Conservation (phyloP, 106 monocot genomes). For the Ottelia alismoides region DNA sequence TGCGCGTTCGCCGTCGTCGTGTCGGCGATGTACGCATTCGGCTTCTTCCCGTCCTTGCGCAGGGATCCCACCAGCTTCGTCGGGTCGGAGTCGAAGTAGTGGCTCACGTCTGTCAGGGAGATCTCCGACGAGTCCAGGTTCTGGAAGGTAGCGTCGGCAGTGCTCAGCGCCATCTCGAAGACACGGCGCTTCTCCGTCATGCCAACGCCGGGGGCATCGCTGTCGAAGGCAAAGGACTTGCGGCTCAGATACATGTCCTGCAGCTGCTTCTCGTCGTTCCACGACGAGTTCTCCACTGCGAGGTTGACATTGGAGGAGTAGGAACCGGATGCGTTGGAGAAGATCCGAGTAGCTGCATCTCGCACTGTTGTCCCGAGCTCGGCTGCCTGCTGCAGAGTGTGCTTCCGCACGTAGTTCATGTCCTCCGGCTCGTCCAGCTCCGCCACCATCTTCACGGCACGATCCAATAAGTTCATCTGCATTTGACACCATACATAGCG, state of each 20-base stretch:
- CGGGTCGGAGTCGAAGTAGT: slow-evolving; percentile 81
- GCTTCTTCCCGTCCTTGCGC: slow-evolving; percentile 57
- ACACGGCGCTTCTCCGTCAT: slow-evolving; percentile 63
- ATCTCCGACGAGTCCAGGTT: slow-evolving; percentile 85
- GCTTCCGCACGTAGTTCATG: slow-evolving; percentile 62
- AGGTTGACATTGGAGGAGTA: slow-evolving; percentile 85
- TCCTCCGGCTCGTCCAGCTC: slow-evolving; percentile 71
- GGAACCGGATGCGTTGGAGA: slow-evolving; percentile 75
- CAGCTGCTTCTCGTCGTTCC: slow-evolving; percentile 80
- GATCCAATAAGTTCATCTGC: slow-evolving; percentile 77
- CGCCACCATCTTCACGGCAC: slow-evolving; percentile 76
- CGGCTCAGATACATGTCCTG: slow-evolving; percentile 88
- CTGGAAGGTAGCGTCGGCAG: slow-evolving; percentile 80
- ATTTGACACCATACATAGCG: no score
- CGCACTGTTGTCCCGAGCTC: slow-evolving; percentile 45
- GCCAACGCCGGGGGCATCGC: slow-evolving; percentile 63
- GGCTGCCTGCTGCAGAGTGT: slow-evolving; percentile 50
- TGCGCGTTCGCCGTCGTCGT: slow-evolving; percentile 83
- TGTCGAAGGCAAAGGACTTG: slow-evolving; percentile 73
- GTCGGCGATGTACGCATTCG: slow-evolving; percentile 58
- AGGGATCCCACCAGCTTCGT: slow-evolving; percentile 59
- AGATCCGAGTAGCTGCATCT: slow-evolving; percentile 70
- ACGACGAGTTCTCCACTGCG: slow-evolving; percentile 79
- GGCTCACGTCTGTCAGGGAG: slow-evolving; percentile 74
- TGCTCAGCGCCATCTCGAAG: slow-evolving; percentile 71